These are phyloP conservation scores for Amanita fuliginea DNA, from an alignment of 768 basidiomycete species.

Conservation along the genomic window DNA sequence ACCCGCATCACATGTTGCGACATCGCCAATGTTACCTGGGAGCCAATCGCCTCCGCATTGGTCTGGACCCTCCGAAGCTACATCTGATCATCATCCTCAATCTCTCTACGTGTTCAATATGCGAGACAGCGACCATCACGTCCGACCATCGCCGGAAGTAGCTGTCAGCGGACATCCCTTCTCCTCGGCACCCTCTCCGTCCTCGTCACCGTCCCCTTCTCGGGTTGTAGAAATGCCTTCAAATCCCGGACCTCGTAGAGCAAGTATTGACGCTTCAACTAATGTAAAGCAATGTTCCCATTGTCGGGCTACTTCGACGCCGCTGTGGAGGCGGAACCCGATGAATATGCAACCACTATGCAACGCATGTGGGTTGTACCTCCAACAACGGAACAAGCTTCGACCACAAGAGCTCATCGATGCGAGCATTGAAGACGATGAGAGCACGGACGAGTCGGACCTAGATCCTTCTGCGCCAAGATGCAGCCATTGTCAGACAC, in stretches of 20 bases:
- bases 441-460: slow-evolving; percentile 26
- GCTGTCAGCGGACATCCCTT: slow-evolving; percentile 18
- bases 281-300: slow-evolving; percentile 32
- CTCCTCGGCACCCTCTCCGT: slow-evolving; percentile 24
- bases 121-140: slow-evolving; percentile 12
- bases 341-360: slow-evolving; percentile 32
- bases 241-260: slow-evolving; percentile 15
- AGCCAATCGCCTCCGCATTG: not conserved
- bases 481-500: slow-evolving; percentile 39
- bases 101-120: slow-evolving; percentile 7
- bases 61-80: not conserved
- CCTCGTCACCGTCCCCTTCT: slow-evolving; percentile 16
- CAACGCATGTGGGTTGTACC: slow-evolving; percentile 37
- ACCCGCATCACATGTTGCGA: not conserved
- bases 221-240: slow-evolving; percentile 8
- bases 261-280: slow-evolving; percentile 19
- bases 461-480: slow-evolving; percentile 30
- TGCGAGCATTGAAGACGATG: slow-evolving; percentile 31
- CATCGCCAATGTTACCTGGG: not conserved
- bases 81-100: not conserved
- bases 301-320: slow-evolving; percentile 35
- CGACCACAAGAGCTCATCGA: slow-evolving; percentile 40
- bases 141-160: slow-evolving; percentile 9
- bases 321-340: slow-evolving; percentile 38
- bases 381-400: slow-evolving; percentile 34